Base-by-base conservation (phyloP, 1,284 basidiomycete genomes). In the Melampsora medusae region DNA sequence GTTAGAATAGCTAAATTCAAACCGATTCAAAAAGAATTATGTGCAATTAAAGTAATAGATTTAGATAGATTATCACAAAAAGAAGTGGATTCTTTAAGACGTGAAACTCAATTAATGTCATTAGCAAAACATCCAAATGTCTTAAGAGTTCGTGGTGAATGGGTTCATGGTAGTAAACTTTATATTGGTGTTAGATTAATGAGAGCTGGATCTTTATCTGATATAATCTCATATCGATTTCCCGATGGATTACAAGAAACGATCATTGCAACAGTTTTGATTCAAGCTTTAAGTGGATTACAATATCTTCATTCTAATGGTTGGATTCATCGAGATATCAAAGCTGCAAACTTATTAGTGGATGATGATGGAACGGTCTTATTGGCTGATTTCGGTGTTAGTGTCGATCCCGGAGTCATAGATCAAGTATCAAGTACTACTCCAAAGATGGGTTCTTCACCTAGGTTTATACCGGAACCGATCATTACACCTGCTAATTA, bases 41-140 rank as follows among this genome's bases (percentile, higher is more conserved):
- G 91, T 79, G 92, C 92, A 0, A 87, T 93, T 82, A 93, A 93
- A 83, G 90, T 95, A 70, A 88, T 94, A 72, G 92, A 95, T 81
- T 88, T 95, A 71, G 92, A 95, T 82, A 86, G 86, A 60, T 87
- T 91, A 78, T 81, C 79, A 78, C 16, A 53, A 14, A 73, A 60
- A 33, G 62, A 73, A 53, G 64, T 74, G 17, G 67, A 65, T 1
- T 69, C 53, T 35, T 86, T 93, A 12, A 89, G 90, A 79, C 86
- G 91, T 70, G 93, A 95, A 83, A 94, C 93, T 0, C 91, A 91
- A 72, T 86, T 95, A 64, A 95, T 95, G 93, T 92, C 91, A 2
- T 86, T 95, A 2, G 91, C 90, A n/a, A 95, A 95, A 81, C 92
- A 95, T 79, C 92, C 92, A 33, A 93, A 95, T 80, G 91, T 95